These are phyloP conservation scores for Tolypocladium ovalisporum DNA, from an alignment of 2,329 filamentous ascomycete genomes.

Conservation along the genomic window DNA sequence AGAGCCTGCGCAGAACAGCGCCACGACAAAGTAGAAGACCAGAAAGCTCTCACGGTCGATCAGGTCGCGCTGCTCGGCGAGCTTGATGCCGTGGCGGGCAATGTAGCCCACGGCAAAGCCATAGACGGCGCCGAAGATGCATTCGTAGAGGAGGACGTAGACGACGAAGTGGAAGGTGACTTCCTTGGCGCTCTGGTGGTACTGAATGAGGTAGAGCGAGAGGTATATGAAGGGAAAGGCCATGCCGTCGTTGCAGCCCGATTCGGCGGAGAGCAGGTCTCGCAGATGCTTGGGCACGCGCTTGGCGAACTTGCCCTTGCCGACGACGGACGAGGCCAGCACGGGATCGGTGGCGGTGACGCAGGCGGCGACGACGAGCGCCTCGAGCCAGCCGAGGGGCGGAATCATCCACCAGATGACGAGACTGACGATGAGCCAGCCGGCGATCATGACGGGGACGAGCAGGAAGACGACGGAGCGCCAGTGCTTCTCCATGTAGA, in stretches of 20 bases:
- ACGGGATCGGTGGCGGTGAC: conserved; percentile 97
- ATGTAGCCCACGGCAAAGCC: conserved; percentile 83
- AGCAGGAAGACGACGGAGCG: conserved; percentile 79
- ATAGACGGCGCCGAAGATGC: conserved; percentile 81
- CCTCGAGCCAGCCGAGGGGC: conserved; percentile 77
- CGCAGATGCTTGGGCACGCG: conserved; percentile 94
- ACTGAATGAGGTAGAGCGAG: conserved; percentile 79
- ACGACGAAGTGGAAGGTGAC: conserved; percentile 83
- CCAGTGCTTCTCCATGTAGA: conserved; percentile 98
- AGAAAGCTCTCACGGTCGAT: conserved; percentile 96
- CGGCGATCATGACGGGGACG: conserved; percentile 93
- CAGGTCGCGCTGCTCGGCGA: conserved; percentile 69
- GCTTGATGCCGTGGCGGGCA: conserved; percentile 82
- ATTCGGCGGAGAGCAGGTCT: conserved; percentile 90
- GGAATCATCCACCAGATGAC: conserved; percentile 89
- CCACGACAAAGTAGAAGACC: conserved; percentile 96
- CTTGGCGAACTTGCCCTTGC: conserved; percentile 98
- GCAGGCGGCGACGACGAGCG: conserved; percentile 77
- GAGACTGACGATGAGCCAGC: conserved; percentile 85
- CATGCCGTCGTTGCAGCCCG: conserved; percentile 99
- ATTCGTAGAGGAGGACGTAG: conserved; percentile 87
- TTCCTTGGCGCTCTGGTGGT: conserved; percentile 54
- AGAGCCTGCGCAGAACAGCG: conserved; percentile 89
- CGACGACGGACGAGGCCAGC: conserved; percentile 91
- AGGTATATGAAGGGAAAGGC: conserved; percentile 97